A percentile compares a stretch with the other conserved stretches of the same genome.
Evolutionary conservation across 352 stramenopile genomes (phyloP).

Genomic region (Pythium phragmitis): DNA sequence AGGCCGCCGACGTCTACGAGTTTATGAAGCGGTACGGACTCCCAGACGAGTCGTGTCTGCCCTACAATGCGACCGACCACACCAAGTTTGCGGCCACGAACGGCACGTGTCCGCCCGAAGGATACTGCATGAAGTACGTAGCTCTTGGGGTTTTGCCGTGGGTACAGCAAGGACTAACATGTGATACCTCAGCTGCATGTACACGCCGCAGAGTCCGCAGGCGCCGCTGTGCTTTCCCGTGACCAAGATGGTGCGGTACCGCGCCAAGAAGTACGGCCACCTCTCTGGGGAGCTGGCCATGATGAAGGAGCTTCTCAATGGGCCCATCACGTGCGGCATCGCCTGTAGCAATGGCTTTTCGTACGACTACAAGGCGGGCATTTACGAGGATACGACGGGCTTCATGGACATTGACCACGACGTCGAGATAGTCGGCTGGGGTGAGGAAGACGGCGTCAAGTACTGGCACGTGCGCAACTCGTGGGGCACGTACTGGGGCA

Average conservation of each 20-base stretch:
- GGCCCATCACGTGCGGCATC: constrained; percentile 93
- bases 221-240: constrained; percentile 65
- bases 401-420: constrained; percentile 88
- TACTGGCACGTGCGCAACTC: constrained; percentile 98
- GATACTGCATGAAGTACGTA: constrained; percentile 86
- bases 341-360: constrained; percentile 87
- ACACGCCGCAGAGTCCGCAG: constrained; percentile 51
- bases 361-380: constrained; percentile 92
- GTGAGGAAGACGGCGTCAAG: constrained; percentile 86
- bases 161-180: not conserved
- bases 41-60: constrained; percentile 76
- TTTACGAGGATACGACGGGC: constrained; percentile 88
- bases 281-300: constrained; percentile 72
- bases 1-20: constrained; percentile 76
- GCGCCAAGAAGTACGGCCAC: constrained; percentile 68
- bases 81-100: constrained; percentile 69
- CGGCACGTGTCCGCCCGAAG: constrained; percentile 65
- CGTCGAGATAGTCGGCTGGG: constrained; percentile 91
- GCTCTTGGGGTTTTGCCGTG: not conserved
- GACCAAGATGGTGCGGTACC: constrained; percentile 78
- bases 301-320: constrained; percentile 80
- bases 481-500: constrained; percentile 94
- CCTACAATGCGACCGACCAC: constrained; percentile 83
- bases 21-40: constrained; percentile 77
- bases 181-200: constrained; percentile 52